Conservation (phyloP, 23 red algal species). For the Porphyridium purpureum region DNA sequence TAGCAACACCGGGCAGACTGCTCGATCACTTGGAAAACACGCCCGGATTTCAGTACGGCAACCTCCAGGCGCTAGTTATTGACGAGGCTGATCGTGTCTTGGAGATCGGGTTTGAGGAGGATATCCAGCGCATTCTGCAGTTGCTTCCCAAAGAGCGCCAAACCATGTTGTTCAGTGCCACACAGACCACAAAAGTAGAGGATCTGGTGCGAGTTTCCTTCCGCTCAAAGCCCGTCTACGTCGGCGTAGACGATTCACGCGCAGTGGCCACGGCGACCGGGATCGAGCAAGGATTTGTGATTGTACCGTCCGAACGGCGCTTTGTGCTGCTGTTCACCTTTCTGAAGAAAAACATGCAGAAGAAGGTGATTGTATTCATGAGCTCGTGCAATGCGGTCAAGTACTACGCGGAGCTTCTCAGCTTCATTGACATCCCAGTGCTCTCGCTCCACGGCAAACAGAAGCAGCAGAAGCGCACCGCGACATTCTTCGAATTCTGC, state of each 20-base stretch:
- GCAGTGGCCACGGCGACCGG: conserved; percentile 65
- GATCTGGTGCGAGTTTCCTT: conserved; percentile 86
- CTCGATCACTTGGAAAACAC: conserved; percentile 96
- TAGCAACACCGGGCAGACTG: conserved; percentile 89
- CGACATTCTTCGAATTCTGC: conserved; percentile 94
- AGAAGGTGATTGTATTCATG: conserved; percentile 99
- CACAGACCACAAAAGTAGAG: conserved; percentile 97
- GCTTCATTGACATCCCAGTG: conserved; percentile 94
- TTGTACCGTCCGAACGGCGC: conserved; percentile 62
- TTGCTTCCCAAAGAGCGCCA: conserved; percentile 64
- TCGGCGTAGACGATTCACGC: conserved; percentile 75
- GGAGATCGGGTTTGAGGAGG: conserved; percentile 98
- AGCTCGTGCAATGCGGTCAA: conserved; percentile 94
- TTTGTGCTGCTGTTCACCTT: conserved; percentile 93
- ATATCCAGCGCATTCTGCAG: conserved; percentile 73
- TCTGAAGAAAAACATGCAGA: conserved; percentile 59
- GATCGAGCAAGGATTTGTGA: conserved; percentile 83
- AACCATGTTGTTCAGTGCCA: conserved; percentile 94
- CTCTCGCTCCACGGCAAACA: conserved; percentile 88
- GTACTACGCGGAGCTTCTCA: conserved; percentile 92
- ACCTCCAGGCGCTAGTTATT: conserved; percentile 66
- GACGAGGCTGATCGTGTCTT: conserved; percentile 96
- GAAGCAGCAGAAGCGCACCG: conserved; percentile 95
- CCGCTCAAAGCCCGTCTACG: conserved; percentile 76
- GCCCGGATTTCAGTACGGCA: conserved; percentile 63